phyloP scores from a whole-genome alignment of 2,329 filamentous ascomycete genomes.

The Cladosporium sphaerospermum region DNA sequence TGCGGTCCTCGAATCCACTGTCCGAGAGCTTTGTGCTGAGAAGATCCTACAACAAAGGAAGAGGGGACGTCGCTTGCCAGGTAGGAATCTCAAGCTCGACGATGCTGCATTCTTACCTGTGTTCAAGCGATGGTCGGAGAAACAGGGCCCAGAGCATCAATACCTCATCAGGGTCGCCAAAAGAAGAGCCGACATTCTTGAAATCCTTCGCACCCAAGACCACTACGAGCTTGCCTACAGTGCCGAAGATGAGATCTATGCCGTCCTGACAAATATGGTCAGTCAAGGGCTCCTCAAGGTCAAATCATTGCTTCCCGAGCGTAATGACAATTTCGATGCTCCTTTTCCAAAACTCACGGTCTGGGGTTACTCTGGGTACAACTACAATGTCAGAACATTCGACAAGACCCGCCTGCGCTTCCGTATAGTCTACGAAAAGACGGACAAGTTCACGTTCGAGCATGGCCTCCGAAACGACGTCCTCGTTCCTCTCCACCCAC shows the following conservation, averaged over 20 bases:
- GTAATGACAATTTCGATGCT: constrained; percentile 45
- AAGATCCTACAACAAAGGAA: constrained; percentile 55
- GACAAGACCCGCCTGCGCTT: constrained; percentile 62
- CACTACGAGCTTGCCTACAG: constrained; percentile 47
- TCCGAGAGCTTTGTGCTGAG: constrained; percentile 48
- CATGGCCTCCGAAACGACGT: constrained; percentile 44
- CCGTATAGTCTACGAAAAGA: constrained; percentile 54
- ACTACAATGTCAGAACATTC: constrained; percentile 65
- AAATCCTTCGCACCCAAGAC: constrained; percentile 31
- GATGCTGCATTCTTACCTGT: constrained; percentile 49
- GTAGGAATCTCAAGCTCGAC: constrained; percentile 58
- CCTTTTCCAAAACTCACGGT: constrained; percentile 43
- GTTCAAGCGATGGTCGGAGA: constrained; percentile 50
- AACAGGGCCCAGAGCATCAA: constrained; percentile 18
- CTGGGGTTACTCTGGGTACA: constrained; percentile 64
- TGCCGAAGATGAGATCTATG: constrained; percentile 56
- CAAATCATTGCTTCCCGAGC: constrained; percentile 50
- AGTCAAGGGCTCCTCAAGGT: constrained; percentile 53
- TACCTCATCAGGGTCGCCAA: constrained; percentile 24
- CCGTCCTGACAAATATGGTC: constrained; percentile 62
- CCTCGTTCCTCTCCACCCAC: constrained; percentile 20
- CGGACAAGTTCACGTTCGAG: constrained; percentile 52
- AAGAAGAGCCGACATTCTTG: constrained; percentile 19
- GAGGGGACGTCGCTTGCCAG: constrained; percentile 53
- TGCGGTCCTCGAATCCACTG: constrained; percentile 39